Base-by-base conservation (phyloP, 2,329 filamentous ascomycete species). In the Fusarium odoratissimum region DNA sequence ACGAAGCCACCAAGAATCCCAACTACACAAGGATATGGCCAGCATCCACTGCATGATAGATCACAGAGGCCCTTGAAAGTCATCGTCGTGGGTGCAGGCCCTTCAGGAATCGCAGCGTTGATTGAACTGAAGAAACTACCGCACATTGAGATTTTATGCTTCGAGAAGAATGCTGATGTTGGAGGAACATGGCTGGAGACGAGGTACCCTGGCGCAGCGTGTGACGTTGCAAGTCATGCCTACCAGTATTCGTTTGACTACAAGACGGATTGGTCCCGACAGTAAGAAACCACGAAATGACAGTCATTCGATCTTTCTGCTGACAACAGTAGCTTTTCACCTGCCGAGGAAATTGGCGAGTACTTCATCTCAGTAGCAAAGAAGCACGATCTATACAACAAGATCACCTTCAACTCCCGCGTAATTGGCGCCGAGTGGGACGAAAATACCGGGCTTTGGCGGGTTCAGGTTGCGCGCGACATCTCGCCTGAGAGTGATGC, bases 151-250 rank as follows among this genome's bases (percentile, higher is more conserved):
- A 12, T 54, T 35, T 12, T 11, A 4, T 61, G 54, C 16, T 60
- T 57, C n/a, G 66, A 69, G 37, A 69, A 69, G 40, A 69, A 69
- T 30, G 17, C 25, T 2, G 57, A 62, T 19, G 55, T 69, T 19
- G 66, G 66, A 1, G 66, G 66, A 16, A 66, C 62, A 21, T 69
- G 66, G 66, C n/a, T 61, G 1, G 66, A 69, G 51, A 61, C 55
- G 0, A 56, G 57, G 28, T 69, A 69, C n/a, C 66, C 66, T 1
- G 66, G 66, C 7, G 56, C 49, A 17, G 56, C 56, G 1, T 69
- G 66, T 28, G 66, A 69, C 23, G 49, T 69, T 13, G 41, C 66
- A 28, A 57, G 48, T 9, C 62, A 66, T 8, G 61, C 49, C 1
- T 69, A 69, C 12, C 61, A 64, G 21, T 65, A 64, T 8, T 60